Percentiles rank a stretch among this genome's conserved stretches.
Conservation (phyloP, 768 basidiomycete species). For the Dacryopinax spathularia region DNA sequence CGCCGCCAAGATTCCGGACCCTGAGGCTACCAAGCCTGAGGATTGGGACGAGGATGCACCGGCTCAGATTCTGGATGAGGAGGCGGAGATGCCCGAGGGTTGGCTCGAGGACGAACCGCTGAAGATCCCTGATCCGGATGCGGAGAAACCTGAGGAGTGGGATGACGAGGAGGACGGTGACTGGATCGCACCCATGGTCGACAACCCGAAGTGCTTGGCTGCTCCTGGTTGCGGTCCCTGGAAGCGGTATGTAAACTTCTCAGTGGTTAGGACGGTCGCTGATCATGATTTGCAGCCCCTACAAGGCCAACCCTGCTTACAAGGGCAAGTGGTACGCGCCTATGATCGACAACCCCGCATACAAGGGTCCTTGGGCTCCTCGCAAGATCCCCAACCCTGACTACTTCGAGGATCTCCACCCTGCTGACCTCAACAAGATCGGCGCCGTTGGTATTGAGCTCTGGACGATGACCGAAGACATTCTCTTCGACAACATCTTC, state of each 20-base stretch:
- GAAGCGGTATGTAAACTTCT: constrained; percentile 43
- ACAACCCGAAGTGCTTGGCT: constrained; percentile 80
- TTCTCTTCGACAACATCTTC: constrained; percentile 88
- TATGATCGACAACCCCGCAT: constrained; percentile 89
- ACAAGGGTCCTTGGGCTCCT: constrained; percentile 91
- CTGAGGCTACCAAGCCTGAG: constrained; percentile 75
- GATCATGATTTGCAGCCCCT: constrained; percentile 36
- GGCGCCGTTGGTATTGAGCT: constrained; percentile 95
- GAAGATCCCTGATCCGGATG: constrained; percentile 75
- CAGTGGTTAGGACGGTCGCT: constrained; percentile 5
- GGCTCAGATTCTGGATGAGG: constrained; percentile 75
- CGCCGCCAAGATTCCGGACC: constrained; percentile 67
- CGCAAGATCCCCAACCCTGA: constrained; percentile 80
- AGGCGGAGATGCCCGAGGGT: constrained; percentile 69
- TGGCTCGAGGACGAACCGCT: constrained; percentile 86
- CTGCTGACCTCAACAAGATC: constrained; percentile 78
- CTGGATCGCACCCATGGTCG: constrained; percentile 81
- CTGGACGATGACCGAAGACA: constrained; percentile 98
- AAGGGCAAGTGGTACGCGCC: constrained; percentile 98
- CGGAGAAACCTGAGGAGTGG: constrained; percentile 97
- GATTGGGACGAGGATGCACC: constrained; percentile 99
- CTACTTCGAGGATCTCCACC: constrained; percentile 77
- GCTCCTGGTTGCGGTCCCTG: constrained; percentile 93
- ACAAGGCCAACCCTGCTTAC: constrained; percentile 84
- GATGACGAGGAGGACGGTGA: constrained; percentile 99